A percentile compares a stretch with the other conserved stretches of the same genome.
phyloP scores from a whole-genome alignment of 2,329 filamentous ascomycete species.

The Penicillium sp. region DNA sequence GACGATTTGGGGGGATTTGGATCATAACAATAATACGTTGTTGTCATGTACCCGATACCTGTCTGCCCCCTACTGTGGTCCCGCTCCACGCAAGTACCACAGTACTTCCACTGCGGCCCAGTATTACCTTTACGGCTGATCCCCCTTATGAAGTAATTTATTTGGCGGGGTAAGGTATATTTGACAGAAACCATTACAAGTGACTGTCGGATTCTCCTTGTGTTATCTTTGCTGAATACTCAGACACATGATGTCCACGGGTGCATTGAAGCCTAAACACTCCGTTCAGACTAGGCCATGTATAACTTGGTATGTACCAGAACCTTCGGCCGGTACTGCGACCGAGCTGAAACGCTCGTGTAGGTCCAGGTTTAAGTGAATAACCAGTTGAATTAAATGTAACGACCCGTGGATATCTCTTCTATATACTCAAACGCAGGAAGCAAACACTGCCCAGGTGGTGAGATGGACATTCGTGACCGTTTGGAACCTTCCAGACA shows the following conservation, averaged over 20 bases:
- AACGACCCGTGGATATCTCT: too few species aligned
- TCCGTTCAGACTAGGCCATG: neutral
- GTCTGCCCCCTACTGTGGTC: neutral
- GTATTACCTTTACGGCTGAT: slow-evolving; percentile 12
- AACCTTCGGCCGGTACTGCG: neutral
- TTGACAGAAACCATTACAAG: slow-evolving; percentile 4
- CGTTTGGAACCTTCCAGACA: slow-evolving; percentile 8
- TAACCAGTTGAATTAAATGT: too few species aligned
- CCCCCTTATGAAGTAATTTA: slow-evolving; percentile 4
- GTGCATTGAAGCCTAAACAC: neutral
- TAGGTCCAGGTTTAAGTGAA: neutral
- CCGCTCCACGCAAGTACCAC: slow-evolving; percentile 6
- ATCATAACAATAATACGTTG: slow-evolving; percentile 21
- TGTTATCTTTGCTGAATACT: too few species aligned
- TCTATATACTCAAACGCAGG: too few species aligned
- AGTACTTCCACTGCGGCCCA: slow-evolving; percentile 12
- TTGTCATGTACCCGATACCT: slow-evolving; percentile 17
- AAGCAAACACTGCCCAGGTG: too few species aligned
- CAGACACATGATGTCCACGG: too few species aligned
- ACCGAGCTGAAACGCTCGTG: neutral
- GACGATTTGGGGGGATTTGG: slow-evolving; percentile 18
- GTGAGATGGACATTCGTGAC: too few species aligned
- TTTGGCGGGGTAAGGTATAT: slow-evolving; percentile 9
- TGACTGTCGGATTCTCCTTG: neutral
- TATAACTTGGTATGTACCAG: neutral